Base-by-base conservation (phyloP, 495 filamentous ascomycete species). In the Endocarpon pusillum region DNA sequence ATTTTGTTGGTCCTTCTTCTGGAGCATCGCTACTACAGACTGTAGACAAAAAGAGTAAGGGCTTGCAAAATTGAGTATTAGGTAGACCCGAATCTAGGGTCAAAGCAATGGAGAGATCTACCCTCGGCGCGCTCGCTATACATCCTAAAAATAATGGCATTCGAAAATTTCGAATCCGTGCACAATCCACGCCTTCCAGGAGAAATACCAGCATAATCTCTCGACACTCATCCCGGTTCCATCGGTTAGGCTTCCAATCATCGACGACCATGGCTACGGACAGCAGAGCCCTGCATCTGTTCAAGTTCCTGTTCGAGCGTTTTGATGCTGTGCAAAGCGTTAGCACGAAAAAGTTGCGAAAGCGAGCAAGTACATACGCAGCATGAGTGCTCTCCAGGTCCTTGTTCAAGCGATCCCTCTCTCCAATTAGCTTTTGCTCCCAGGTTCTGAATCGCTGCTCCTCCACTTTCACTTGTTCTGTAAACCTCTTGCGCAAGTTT, bases 381-480 rank as follows among this genome's bases (percentile, higher is more conserved):
- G 91, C 89, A 44, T 97, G 89, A 30, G 86, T 94, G 54, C 75
- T 78, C 66, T 97, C 89, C 51, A 97, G 67, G 52, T 97, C 89
- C 71, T 97, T 97, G 71, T 97, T 97, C 59, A 97, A 71, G 46
- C 89, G 80, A 58, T 97, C 89, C 50, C 89, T 74, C 71, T 97
- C 89, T 32, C 81, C 72, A 43, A 97, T 97, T 55, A 97, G 75
- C 67, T 96, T 96, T 73, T 97, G 91, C 66, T 97, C 89, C 89
- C 89, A 97, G 66, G 89, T 76, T 58, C 91, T 71, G 77, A 97
- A 97, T 36, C 89, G 74, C 60, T 92, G 81, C 62, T 97, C 89
- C 67, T 97, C 89, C 48, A 94, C 81, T 77, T 97, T 97, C 64
- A 96, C 89, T 58, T 97, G 91, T 66, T 97, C 89, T 42, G 89